These are phyloP conservation scores for Guadua angustifolia DNA, from an alignment of 176 grass and related monocot species.

Conservation along the genomic window DNA sequence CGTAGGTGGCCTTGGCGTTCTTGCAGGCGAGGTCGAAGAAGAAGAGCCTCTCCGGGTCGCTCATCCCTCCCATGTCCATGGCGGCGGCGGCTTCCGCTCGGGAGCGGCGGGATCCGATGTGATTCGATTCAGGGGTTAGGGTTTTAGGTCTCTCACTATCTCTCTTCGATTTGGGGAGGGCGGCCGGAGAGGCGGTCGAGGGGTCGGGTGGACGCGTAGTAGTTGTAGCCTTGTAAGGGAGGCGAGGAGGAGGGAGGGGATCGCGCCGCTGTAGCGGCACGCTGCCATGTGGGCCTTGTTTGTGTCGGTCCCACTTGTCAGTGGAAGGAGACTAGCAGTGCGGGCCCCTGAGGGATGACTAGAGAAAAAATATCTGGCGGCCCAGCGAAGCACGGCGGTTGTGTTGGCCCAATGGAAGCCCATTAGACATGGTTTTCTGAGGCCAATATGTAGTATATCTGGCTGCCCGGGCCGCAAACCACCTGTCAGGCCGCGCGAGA, in stretches of 20 bases:
- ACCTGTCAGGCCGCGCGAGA: background rate
- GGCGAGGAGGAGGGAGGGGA: background rate
- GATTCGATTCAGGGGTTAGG: conserved; percentile 41
- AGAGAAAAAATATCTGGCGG: conserved; percentile 38
- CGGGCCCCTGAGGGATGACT: background rate
- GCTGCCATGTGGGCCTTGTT: background rate
- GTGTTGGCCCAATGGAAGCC: background rate
- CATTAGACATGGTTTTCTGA: background rate
- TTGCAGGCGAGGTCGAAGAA: conserved; percentile 80
- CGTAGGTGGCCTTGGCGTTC: conserved; percentile 57
- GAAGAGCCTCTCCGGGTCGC: conserved; percentile 63
- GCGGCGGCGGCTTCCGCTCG: background rate
- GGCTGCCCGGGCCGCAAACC: background rate
- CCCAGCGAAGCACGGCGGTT: background rate
- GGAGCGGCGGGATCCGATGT: conserved; percentile 43
- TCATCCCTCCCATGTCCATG: conserved; percentile 68
- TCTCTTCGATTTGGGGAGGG: conserved; percentile 20
- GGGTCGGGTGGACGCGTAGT: background rate
- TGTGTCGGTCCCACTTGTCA: background rate
- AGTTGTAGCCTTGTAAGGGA: background rate
- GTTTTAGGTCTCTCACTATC: conserved; percentile 36
- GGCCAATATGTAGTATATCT: background rate
- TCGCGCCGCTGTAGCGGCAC: background rate
- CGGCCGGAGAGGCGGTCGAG: background rate
- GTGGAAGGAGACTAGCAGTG: fast-evolving